phyloP scores from a whole-genome alignment of 345 rosid genomes.

The Acer negundo region DNA sequence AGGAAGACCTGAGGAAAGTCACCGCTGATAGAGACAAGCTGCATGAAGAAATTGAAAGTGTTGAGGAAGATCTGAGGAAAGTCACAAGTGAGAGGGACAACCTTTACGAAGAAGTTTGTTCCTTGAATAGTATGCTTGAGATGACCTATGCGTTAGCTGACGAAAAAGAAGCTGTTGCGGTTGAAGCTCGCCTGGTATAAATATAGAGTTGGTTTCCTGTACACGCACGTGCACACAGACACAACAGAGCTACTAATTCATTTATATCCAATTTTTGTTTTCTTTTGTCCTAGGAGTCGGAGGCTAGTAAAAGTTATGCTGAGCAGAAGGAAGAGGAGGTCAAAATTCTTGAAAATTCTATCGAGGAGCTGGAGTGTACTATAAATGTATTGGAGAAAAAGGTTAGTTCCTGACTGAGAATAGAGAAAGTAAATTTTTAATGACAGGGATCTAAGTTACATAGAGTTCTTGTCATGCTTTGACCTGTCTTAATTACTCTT shows the following conservation, averaged over 20 bases:
- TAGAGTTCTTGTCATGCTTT: neutral
- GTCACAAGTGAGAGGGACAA: constrained; percentile 56
- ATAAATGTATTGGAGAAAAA: constrained; percentile 80
- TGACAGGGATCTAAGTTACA: too few species aligned
- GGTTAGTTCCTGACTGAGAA: constrained; percentile 42
- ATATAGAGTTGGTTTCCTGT: constrained; percentile 1
- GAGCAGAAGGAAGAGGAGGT: constrained; percentile 95
- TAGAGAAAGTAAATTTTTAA: neutral
- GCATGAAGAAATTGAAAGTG: constrained; percentile 42
- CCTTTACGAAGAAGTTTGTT: constrained; percentile 57
- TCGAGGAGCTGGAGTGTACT: constrained; percentile 89
- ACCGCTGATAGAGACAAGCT: constrained; percentile 60
- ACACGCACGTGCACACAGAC: neutral
- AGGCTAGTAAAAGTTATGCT: constrained; percentile 70
- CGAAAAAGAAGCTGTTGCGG: constrained; percentile 84
- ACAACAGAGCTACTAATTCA: constrained; percentile 4
- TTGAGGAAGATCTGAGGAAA: constrained; percentile 54
- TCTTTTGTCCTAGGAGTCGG: constrained; percentile 56
- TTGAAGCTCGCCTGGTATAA: constrained; percentile 80
- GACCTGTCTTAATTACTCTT: constrained; percentile 4
- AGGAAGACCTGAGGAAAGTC: constrained; percentile 52
- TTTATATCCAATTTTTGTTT: neutral
- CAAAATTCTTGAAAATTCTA: constrained; percentile 77
- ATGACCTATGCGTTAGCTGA: constrained; percentile 73
- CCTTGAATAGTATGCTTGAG: constrained; percentile 62